These are phyloP conservation scores for Gnaphalium uliginosum DNA, from an alignment of 129 eudicot species.

Conservation along the genomic window DNA sequence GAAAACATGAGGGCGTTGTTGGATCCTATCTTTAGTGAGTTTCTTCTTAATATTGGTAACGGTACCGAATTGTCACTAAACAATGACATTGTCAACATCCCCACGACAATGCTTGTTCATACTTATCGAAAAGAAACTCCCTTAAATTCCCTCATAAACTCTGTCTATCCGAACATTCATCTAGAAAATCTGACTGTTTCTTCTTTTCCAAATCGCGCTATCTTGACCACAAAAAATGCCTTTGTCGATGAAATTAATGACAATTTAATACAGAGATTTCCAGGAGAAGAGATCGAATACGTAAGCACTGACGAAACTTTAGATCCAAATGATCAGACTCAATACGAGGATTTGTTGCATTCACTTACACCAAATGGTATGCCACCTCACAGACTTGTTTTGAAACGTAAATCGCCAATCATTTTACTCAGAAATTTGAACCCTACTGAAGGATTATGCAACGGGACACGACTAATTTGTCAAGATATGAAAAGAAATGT, in stretches of 20 bases:
- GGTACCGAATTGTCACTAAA: background rate
- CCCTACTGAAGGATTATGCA: background rate
- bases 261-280: background rate
- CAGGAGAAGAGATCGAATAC: slow-evolving; percentile 7
- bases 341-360: background rate
- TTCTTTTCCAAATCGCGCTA: background rate
- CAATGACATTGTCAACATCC: background rate
- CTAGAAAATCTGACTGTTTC: background rate
- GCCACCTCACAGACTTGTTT: slow-evolving; percentile 2
- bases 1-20: slow-evolving; percentile 17
- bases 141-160: background rate
- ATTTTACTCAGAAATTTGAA: background rate
- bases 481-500: background rate
- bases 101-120: background rate
- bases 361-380: slow-evolving; percentile 9
- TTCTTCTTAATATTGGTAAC: background rate
- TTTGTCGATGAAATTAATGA: background rate
- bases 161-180: background rate
- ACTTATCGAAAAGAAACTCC: background rate
- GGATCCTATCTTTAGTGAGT: background rate
- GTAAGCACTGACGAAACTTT: background rate
- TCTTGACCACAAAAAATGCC: slow-evolving; percentile 19
- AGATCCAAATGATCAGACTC: background rate
- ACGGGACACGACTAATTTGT: slow-evolving; percentile 2
- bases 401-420: background rate